phyloP scores from a whole-genome alignment of 768 basidiomycete genomes.

The Heimioporus sp. region DNA sequence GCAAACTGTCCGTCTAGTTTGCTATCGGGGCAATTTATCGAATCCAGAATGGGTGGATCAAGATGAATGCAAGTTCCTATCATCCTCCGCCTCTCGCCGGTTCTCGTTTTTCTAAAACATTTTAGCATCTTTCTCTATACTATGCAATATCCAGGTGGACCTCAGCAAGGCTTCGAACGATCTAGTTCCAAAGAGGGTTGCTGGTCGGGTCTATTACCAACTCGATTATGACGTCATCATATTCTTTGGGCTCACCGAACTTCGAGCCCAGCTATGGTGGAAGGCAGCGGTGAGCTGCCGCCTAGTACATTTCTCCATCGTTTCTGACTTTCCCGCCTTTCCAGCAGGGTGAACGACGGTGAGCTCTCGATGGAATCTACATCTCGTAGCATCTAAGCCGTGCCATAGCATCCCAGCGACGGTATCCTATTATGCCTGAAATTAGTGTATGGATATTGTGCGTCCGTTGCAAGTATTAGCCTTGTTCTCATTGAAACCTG shows the following conservation, averaged over 20 bases:
- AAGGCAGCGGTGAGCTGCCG: neutral
- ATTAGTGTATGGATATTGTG: no score
- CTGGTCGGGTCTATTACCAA: neutral
- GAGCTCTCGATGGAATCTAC: neutral
- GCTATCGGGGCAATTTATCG: conserved; percentile 1
- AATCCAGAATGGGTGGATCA: conserved; percentile 6
- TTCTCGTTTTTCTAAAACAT: neutral
- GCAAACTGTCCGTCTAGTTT: neutral
- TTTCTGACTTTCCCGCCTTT: neutral
- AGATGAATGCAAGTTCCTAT: conserved; percentile 2
- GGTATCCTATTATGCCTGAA: no score
- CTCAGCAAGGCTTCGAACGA: neutral
- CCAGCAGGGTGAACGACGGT: conserved; percentile 1
- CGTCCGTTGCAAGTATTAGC: no score
- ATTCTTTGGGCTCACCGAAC: conserved; percentile 2
- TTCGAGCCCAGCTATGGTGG: conserved; percentile 5
- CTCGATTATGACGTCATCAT: neutral
- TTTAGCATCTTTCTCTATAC: neutral
- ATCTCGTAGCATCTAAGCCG: neutral
- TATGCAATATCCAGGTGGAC: neutral
- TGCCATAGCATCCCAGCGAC: neutral
- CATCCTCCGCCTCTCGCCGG: neutral
- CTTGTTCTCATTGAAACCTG: no score
- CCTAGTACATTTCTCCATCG: neutral
- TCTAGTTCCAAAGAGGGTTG: neutral